Base-by-base conservation (phyloP, 345 rosid genomes). In the Populus ilicifolia region DNA sequence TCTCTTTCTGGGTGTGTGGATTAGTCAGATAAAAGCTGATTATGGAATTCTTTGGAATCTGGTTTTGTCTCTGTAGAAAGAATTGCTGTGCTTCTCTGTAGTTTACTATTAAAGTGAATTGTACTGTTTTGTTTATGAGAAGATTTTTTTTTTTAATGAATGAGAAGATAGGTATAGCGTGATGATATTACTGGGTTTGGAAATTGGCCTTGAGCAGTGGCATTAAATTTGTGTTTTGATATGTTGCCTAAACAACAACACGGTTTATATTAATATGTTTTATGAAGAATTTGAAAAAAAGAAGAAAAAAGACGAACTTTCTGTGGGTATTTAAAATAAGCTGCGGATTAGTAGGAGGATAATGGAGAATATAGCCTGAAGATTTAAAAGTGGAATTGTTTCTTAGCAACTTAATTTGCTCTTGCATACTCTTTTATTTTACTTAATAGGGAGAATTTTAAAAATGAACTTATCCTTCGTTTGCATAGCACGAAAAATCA, bases 1-100 rank as follows among this genome's bases (percentile, higher is more conserved):
- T 56, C 30, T 27, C 17, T 66, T 71, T 78, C 71, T 64, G 76
- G 80, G 52, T 50, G 2, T 64, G 41, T n/a, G n/a, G 9, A 74
- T 62, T 74, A 39, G 61, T 18, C 25, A 17, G 39, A 43, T 16
- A 17, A 17, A 30, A 14, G 14, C 21, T 66, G n/a, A 43, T 64
- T 21, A 33, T 50, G 17, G 18, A 21, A 10, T 33, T 67, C 54
- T 68, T 2, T 75, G 54, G 54, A 18, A 54, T 75, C 69, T 27
- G 46, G 30, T 50, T 41, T 2, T 75, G 77, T 23, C 18, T 65
- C 3, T 8, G 25, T n/a, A 46, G 52, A 65, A 30, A 33, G 16
- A 4, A 17, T 25, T 44, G 44, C 29, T 64, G n/a, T 74, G 41
- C 29, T 18, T 10, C 23, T 27, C 27, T 30, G 41, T 30, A 20